Conservation (phyloP, 352 stramenopile genomes). For the Pythium dissimile region DNA sequence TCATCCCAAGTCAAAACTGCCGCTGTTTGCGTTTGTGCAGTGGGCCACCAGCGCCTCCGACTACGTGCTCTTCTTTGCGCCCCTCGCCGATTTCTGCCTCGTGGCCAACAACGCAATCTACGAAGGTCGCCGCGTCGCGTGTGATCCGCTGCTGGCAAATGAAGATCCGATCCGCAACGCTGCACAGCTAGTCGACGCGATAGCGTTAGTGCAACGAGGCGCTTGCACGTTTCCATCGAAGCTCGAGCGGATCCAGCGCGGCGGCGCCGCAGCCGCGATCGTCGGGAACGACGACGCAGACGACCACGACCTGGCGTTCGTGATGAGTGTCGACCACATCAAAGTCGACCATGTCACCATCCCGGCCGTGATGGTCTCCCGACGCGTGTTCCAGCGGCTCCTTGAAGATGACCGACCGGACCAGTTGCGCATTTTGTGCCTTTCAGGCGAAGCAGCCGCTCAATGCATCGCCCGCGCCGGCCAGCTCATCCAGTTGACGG, state of each 20-base stretch:
- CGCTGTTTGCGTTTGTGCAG: conserved; percentile 68
- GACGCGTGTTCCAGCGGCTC: conserved; percentile 36
- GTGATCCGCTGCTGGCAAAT: conserved; percentile 48
- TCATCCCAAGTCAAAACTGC: conserved; percentile 10
- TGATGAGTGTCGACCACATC: conserved; percentile 74
- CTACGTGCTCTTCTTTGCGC: conserved; percentile 51
- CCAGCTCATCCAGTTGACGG: conserved; percentile 21
- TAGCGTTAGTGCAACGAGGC: conserved; percentile 56
- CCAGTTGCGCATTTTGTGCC: conserved; percentile 44
- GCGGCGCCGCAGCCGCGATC: conserved; percentile 53
- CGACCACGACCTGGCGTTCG: conserved; percentile 49
- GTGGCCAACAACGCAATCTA: conserved; percentile 37
- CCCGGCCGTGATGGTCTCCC: conserved; percentile 68
- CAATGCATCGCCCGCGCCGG: conserved; percentile 21
- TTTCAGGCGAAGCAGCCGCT: conserved; percentile 41
- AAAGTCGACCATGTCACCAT: conserved; percentile 61
- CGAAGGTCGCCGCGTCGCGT: conserved; percentile 37
- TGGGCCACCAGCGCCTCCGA: conserved; percentile 43
- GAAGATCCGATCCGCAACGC: conserved; percentile 35
- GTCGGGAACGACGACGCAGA: conserved; percentile 61
- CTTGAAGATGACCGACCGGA: conserved; percentile 13
- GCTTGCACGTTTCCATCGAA: conserved; percentile 70
- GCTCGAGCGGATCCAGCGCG: conserved; percentile 52
- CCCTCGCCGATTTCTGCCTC: conserved; percentile 60
- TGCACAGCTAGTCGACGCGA: conserved; percentile 25